A percentile compares a stretch with the other conserved stretches of the same genome.
Evolutionary conservation across 164 flowering plant genomes (phyloP).

Genomic region (Berberis vulgaris): DNA sequence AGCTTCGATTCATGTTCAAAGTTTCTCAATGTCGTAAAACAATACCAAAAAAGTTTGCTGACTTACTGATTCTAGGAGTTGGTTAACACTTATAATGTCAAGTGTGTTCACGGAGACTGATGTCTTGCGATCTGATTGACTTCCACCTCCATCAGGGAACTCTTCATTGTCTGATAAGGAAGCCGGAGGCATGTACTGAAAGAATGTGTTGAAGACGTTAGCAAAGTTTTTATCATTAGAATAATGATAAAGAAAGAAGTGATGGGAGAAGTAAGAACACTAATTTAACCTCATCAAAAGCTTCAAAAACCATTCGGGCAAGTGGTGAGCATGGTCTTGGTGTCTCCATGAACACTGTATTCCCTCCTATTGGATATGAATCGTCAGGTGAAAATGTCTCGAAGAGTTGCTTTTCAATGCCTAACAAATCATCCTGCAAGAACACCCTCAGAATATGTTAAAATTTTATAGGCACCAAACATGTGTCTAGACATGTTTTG

Average conservation of each 20-base stretch:
- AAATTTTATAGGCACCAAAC: not conserved
- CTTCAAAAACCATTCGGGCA: slow-evolving; percentile 39
- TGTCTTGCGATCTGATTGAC: slow-evolving; percentile 56
- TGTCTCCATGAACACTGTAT: slow-evolving; percentile 67
- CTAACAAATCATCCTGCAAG: slow-evolving; percentile 52
- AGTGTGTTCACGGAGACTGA: slow-evolving; percentile 40
- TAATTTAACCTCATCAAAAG: slow-evolving; percentile 51
- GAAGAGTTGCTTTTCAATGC: slow-evolving; percentile 44
- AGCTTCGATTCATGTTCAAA: not conserved
- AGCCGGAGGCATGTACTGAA: slow-evolving; percentile 34
- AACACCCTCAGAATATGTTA: not conserved
- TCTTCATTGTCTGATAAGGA: slow-evolving; percentile 55
- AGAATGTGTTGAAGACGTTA: slow-evolving; percentile 8
- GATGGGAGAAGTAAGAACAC: not conserved
- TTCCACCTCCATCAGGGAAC: slow-evolving; percentile 45
- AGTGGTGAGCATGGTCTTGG: slow-evolving; percentile 70
- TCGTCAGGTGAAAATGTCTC: slow-evolving; percentile 78
- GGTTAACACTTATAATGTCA: slow-evolving; percentile 67
- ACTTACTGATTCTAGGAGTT: slow-evolving; percentile 72
- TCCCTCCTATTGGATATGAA: slow-evolving; percentile 52
- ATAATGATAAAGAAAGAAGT: not conserved
- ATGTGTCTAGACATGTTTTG: not conserved
- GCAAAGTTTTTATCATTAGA: not conserved
- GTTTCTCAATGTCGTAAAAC: not conserved
- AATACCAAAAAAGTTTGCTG: not conserved